Evolutionary conservation across 2,329 filamentous ascomycete genomes (phyloP).

Genomic region (Cercospora sesami): DNA sequence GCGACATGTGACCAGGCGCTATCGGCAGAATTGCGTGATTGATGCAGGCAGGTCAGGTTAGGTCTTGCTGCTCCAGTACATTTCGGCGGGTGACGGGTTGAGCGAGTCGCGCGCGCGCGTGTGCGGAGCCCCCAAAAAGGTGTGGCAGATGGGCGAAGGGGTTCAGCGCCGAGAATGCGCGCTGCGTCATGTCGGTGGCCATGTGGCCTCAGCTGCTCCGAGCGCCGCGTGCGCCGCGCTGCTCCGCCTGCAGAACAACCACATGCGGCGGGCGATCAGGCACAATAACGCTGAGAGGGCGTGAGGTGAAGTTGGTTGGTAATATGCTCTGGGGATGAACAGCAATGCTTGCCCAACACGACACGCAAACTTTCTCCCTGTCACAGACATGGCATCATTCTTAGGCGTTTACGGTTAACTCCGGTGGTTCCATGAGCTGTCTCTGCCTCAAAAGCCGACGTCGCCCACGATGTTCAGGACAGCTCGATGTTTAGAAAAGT

Average conservation of each 20-base stretch:
- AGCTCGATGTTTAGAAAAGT: conserved; percentile 11
- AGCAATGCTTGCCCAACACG: not conserved
- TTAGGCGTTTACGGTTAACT: conserved; percentile 11
- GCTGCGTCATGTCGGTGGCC: not conserved
- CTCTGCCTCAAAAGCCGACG: conserved; percentile 4
- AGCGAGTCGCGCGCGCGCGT: not conserved
- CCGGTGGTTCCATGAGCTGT: not conserved
- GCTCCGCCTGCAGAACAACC: not conserved
- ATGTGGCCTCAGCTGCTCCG: conserved; percentile 3
- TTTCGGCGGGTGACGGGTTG: not conserved
- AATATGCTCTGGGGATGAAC: not conserved
- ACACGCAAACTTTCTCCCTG: not conserved
- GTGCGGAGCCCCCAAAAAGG: not conserved
- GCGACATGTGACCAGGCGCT: conserved; percentile 3
- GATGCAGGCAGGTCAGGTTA: not conserved
- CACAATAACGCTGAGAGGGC: not conserved
- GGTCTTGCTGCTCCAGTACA: not conserved
- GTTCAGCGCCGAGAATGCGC: not conserved
- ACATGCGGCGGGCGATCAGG: not conserved
- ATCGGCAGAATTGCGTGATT: conserved; percentile 1
- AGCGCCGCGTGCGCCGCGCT: not conserved
- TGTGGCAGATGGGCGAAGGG: conserved; percentile 5
- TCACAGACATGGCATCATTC: conserved; percentile 13
- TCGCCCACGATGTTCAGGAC: not conserved
- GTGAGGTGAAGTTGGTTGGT: not conserved